phyloP scores from a whole-genome alignment of 805 yeast species.

The Torulaspora indica region DNA sequence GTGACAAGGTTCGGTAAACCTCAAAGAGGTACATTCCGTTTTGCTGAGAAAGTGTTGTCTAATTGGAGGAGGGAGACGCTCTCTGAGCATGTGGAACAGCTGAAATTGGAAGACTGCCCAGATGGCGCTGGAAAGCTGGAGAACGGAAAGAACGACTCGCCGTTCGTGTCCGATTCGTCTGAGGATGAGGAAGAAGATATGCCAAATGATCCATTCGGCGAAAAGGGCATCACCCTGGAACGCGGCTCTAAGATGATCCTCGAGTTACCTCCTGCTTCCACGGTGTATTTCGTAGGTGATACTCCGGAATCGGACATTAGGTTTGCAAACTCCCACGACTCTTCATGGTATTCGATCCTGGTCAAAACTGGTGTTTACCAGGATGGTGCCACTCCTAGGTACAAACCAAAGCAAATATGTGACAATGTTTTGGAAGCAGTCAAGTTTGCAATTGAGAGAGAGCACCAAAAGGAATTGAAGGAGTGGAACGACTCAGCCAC shows the following conservation, averaged over 20 bases:
- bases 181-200: constrained; percentile 29
- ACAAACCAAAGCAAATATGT: constrained; percentile 69
- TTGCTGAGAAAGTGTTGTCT: constrained; percentile 71
- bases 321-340: constrained; percentile 82
- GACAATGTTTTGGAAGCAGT: constrained; percentile 78
- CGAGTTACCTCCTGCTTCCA: constrained; percentile 75
- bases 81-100: constrained; percentile 63
- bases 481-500: constrained; percentile 64
- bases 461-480: constrained; percentile 62
- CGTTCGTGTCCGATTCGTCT: constrained; percentile 24
- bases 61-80: constrained; percentile 75
- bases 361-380: constrained; percentile 86
- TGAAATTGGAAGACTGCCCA: constrained; percentile 38
- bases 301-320: constrained; percentile 86
- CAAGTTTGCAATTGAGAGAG: constrained; percentile 75
- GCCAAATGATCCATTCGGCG: constrained; percentile 33
- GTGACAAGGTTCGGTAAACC: constrained; percentile 89
- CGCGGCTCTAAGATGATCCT: constrained; percentile 42
- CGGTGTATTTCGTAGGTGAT: constrained; percentile 85
- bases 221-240: constrained; percentile 38
- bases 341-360: constrained; percentile 77
- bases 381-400: constrained; percentile 73
- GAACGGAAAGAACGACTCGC: constrained; percentile 13
- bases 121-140: constrained; percentile 40
- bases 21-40: constrained; percentile 78